Base-by-base conservation (phyloP, 1,139 yeast species). In the Hemisphaericaspora xylofermentans region DNA sequence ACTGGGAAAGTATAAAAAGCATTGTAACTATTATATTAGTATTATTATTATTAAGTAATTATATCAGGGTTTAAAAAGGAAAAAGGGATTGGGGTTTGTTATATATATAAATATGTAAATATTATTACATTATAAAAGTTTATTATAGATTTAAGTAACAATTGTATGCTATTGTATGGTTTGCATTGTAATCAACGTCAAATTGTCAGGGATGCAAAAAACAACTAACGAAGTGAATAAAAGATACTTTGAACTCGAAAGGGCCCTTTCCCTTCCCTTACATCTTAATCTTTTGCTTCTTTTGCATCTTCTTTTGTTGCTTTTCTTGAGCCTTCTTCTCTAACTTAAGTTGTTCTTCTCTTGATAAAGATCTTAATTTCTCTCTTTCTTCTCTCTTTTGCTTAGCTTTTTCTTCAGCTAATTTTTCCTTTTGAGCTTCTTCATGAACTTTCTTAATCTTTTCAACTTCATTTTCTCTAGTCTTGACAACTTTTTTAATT, bases 321-420 rank as follows among this genome's bases (percentile, higher is more conserved):
- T 63, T 68, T 47, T 68, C 74, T 41, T 54, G 49, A 27, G 73
- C 75, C 68, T 83, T 88, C 68, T 80, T 84, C 54, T 86, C 94
- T 42, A 77, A 64, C 66, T 84, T 88, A 53, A 82, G 81, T 62
- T 81, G 87, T 56, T 83, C 88, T 59, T 84, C 89, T 48, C 87
- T 79, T 36, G 82, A 73, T 58, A 84, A 63, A 47, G 72, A 71
- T 56, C 83, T 71, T 57, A 74, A 60, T 48, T 73, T 68, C 54
- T 81, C 80, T 49, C 74, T 71, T 55, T 80, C 76, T 57, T 77
- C 76, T 61, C 82, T 79, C 64, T 80, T 80, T 63, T 81, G 79
- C 65, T 83, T 84, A 30, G 87, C 78, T 63, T 79, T 82, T 63
- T 80, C 81, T 47, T 74, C 78, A 43, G 82, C 86, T 40, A 82